Percentiles rank a stretch among this genome's conserved stretches.
phyloP scores from a whole-genome alignment of 805 yeast species.

The Pichia manshurica region DNA sequence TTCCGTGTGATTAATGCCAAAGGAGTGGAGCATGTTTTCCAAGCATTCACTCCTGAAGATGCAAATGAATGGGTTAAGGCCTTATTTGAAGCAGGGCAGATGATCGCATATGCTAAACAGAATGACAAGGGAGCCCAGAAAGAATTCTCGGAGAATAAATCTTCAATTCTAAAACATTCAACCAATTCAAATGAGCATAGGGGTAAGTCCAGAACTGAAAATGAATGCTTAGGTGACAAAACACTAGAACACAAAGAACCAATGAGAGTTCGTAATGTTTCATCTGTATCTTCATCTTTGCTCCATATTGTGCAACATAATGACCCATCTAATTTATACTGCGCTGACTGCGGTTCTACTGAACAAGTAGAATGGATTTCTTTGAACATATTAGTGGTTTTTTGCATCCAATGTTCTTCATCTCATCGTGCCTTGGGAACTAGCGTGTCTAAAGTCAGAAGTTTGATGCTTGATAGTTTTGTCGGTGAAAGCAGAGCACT shows the following conservation, averaged over 20 bases:
- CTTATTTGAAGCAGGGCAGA: conserved; percentile 48
- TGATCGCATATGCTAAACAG: conserved; percentile 21
- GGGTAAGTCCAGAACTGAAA: neutral
- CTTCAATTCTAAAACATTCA: neutral
- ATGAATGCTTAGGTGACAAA: neutral
- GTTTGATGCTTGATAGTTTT: conserved; percentile 69
- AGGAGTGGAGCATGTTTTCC: conserved; percentile 63
- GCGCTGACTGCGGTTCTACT: conserved; percentile 74
- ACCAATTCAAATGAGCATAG: neutral
- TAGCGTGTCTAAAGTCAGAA: conserved; percentile 70
- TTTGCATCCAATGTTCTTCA: conserved; percentile 84
- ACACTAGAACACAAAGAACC: neutral
- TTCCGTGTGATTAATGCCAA: conserved; percentile 71
- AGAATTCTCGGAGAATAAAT: neutral
- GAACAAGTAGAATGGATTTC: conserved; percentile 84
- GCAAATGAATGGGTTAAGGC: conserved; percentile 62
- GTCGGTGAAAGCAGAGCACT: conserved; percentile 55
- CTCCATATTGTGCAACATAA: conserved; percentile 36
- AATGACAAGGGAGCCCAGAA: neutral
- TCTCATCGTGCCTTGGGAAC: conserved; percentile 85
- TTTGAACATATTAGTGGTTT: conserved; percentile 58
- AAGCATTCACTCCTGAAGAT: conserved; percentile 66
- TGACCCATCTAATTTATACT: conserved; percentile 51
- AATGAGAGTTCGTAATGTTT: conserved; percentile 26
- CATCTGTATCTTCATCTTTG: conserved; percentile 30